phyloP scores from a whole-genome alignment of 164 flowering plant genomes.

The Amborella trichopoda region DNA sequence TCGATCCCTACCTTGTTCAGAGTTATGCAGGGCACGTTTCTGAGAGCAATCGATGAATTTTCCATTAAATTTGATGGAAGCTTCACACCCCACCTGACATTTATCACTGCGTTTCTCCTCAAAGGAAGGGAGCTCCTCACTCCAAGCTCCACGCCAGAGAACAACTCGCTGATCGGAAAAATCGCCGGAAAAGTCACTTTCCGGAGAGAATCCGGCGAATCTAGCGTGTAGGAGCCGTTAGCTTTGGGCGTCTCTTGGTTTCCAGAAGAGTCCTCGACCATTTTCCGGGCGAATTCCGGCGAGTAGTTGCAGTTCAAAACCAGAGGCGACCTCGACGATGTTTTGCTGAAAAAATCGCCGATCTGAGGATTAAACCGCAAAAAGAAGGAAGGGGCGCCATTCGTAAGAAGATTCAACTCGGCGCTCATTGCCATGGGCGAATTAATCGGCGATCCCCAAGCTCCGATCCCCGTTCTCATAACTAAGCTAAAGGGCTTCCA shows the following conservation, averaged over 20 bases:
- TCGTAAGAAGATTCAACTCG: constrained; percentile 44
- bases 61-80: constrained; percentile 28
- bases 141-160: constrained; percentile 35
- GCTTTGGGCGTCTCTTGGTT: constrained; percentile 5
- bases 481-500: constrained; percentile 50
- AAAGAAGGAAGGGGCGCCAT: constrained; percentile 47
- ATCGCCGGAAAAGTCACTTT: constrained; percentile 1
- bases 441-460: constrained; percentile 50
- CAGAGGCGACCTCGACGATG: constrained; percentile 7
- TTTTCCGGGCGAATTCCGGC: constrained; percentile 5
- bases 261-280: constrained; percentile 5
- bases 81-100: constrained; percentile 48
- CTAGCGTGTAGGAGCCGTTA: constrained; percentile 6
- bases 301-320: neutral
- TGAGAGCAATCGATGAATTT: constrained; percentile 18
- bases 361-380: constrained; percentile 51
- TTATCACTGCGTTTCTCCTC: constrained; percentile 27
- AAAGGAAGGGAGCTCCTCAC: constrained; percentile 51
- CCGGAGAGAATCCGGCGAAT: constrained; percentile 5
- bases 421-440: constrained; percentile 55
- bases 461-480: constrained; percentile 56
- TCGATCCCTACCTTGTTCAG: constrained; percentile 62
- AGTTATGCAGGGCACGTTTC: constrained; percentile 43
- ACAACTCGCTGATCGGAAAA: constrained; percentile 7
- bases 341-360: constrained; percentile 62